Base-by-base conservation (phyloP, 257 asterid genomes). In the Jasminum sambac region DNA sequence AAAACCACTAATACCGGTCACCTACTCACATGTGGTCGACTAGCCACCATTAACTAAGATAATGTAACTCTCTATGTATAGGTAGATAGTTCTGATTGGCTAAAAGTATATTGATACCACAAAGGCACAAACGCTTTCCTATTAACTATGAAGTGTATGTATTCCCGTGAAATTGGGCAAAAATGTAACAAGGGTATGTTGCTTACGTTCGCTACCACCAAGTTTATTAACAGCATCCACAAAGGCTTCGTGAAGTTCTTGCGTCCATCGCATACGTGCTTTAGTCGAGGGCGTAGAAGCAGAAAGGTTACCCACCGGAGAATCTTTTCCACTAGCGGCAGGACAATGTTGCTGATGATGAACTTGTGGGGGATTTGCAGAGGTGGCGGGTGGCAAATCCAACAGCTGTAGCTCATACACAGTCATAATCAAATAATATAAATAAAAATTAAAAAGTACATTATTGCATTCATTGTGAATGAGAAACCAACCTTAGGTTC, bases 241-340 rank as follows among this genome's bases (percentile, higher is more conserved):
- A 67, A 91, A 91, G 58, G 78, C 77, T 72, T 91, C 96, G 66
- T 91, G 97, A 82, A 89, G 96, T 73, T 91, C 97, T 2, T 95
- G 96, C 21, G 96, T 91, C 97, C 97, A 91, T 65, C 96, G 96
- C 98, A 91, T 91, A 13, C 98, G 87, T 65, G 95, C 79, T 82
- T 88, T 92, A 30, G 84, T 44, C 66, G 66, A 65, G 1, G 85
- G 78, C 62, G 91, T 73, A 61, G 88, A 37, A 72, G 91, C 76
- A 2, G 87, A 82, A 72, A 91, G 84, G 76, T 80, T 72, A 34
- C 78, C 82, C 48, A 70, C 67, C 24, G 81, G 73, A 58, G 69
- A 75, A 64, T 67, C 67, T 78, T 87, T 80, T 60, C 59, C 80
- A 14, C 75, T 68, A 30, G 36, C 38, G 76, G 63, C 62, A 66